A percentile compares a stretch with the other conserved stretches of the same genome.
These are phyloP conservation scores for Xylariaceae sp. DNA, from an alignment of 2,329 filamentous ascomycete species.

Conservation along the genomic window DNA sequence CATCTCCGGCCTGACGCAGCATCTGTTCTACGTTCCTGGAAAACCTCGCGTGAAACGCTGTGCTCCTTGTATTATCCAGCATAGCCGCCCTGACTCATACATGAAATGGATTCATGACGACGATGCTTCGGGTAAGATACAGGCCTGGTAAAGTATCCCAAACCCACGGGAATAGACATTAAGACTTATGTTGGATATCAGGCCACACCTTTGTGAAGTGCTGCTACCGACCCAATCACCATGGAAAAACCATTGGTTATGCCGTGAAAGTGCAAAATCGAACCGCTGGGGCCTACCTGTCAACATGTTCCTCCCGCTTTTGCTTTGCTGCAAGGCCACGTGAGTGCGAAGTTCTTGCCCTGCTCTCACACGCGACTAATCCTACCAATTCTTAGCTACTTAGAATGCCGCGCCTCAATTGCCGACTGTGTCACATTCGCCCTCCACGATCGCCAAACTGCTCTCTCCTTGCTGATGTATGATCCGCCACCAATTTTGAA, in stretches of 20 bases:
- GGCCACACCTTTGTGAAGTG: not conserved
- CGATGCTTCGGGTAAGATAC: not conserved
- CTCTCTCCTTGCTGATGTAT: not conserved
- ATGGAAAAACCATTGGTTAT: not conserved
- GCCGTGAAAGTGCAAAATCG: not conserved
- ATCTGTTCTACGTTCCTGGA: not conserved
- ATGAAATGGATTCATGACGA: not conserved
- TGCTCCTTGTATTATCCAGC: not conserved
- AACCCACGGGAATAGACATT: too few species aligned
- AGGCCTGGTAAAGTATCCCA: not conserved
- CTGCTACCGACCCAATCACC: not conserved
- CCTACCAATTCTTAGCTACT: not conserved
- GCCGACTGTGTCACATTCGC: not conserved
- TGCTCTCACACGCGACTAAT: too few species aligned
- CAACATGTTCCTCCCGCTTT: not conserved
- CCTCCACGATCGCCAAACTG: not conserved
- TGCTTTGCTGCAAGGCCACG: not conserved
- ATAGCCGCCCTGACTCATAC: not conserved
- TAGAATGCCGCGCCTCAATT: not conserved
- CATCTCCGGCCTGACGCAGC: not conserved
- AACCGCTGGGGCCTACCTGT: not conserved
- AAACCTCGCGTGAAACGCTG: not conserved
- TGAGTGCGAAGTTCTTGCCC: not conserved
- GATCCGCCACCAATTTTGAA: not conserved
- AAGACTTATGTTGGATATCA: not conserved